Percentiles rank a stretch among this genome's conserved stretches.
Conservation (phyloP, 176 grass and related monocot species). For the Hordeum vulgare region DNA sequence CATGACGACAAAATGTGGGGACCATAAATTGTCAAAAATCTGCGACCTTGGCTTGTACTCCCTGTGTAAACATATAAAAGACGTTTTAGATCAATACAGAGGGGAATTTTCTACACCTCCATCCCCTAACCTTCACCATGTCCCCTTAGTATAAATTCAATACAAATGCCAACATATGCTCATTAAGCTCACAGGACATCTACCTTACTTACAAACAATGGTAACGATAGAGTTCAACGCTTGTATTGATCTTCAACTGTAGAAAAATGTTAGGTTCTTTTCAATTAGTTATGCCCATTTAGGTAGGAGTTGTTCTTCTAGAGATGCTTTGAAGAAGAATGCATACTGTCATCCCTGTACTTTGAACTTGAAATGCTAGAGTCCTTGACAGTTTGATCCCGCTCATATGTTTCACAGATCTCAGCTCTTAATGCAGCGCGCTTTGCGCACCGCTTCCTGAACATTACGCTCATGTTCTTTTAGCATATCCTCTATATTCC, state of each 20-base stretch:
- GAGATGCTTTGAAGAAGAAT: neutral
- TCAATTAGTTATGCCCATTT: neutral
- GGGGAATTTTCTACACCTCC: neutral
- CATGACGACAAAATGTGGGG: neutral
- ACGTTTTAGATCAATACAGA: too few relatives aligned
- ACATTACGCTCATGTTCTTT: slow-evolving; percentile 76
- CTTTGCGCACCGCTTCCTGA: slow-evolving; percentile 73
- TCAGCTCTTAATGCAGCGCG: slow-evolving; percentile 34
- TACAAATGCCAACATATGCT: neutral
- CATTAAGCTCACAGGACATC: neutral
- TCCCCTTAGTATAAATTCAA: neutral
- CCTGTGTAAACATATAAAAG: too few relatives aligned
- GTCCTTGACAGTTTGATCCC: neutral
- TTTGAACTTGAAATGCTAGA: neutral
- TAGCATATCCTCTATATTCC: slow-evolving; percentile 64
- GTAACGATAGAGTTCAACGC: neutral
- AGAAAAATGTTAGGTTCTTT: neutral
- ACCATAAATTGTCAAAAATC: neutral
- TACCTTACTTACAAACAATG: neutral
- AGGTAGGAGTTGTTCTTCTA: neutral
- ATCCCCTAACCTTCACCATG: neutral
- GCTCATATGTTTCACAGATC: slow-evolving; percentile 8
- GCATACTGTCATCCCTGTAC: neutral
- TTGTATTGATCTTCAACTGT: neutral
- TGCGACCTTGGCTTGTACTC: neutral